Evolutionary conservation across 495 filamentous ascomycete species (phyloP), one percentile per base, ranked within the genome.

Genomic region (Tetracladium marchalianum): DNA sequence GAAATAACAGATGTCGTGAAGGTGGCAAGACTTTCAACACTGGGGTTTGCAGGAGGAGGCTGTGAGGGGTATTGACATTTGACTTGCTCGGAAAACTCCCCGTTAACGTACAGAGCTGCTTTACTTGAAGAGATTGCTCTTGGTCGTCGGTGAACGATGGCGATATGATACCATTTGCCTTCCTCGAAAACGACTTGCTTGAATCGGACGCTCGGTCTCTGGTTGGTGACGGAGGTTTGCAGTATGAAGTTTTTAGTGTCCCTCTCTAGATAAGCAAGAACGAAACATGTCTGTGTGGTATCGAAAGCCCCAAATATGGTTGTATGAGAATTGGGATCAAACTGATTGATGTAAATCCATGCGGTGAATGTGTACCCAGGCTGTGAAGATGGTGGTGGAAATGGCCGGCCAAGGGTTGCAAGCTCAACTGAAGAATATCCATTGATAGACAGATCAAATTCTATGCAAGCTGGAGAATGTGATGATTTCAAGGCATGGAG

Each of bases 241-340:
- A 98, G 70, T 57, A 98, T 97, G 52, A 98, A 88, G 58, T 95
- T 89, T 22, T 76, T 80, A n/a, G 87, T 93, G 59, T 97, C 89
- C 57, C 83, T 87, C 62, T 98, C 92, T 18, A 98, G 74, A 59
- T 97, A 98, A 17, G 84, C 84, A 36, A 98, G 77, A 31, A 97
- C 69, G 53, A 98, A 98, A 64, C 93, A 98, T 0, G 85, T 88
- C 57, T 98, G 92, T 13, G 77, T 87, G 0, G 82, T 70, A 66
- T 98, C 92, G 62, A 94, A 97, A 10, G 90, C 87, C 4, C 92
- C 92, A 63, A 98, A 98, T 6, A 98, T 71, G 3, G 92, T 98
- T 1, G 92, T 96, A 63, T 97, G 93, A 11, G 84, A 82, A 27
- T 73, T 78, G 1, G 73, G 59, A 60, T 98, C 92, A 64, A 92